Conservation (phyloP, 805 yeast genomes). For the Candida argentea region DNA sequence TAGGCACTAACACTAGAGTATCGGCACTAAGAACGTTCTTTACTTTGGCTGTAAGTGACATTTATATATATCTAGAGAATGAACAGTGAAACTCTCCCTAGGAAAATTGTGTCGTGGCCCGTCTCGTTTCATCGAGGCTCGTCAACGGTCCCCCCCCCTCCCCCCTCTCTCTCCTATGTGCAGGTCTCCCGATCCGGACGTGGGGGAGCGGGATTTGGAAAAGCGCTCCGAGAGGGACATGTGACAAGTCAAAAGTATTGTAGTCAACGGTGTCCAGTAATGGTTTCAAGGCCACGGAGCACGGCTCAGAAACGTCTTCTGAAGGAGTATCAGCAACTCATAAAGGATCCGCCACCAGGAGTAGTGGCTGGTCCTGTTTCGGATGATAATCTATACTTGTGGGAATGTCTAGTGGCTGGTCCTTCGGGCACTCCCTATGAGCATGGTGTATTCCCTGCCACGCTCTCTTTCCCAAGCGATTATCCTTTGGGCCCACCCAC, state of each 20-base stretch:
- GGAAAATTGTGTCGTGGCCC: no score
- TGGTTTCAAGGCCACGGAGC: constrained; percentile 19
- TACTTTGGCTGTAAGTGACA: constrained; percentile 43
- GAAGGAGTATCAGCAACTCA: constrained; percentile 81
- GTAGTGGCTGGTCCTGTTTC: constrained; percentile 84
- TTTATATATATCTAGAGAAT: no score
- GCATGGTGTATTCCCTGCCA: constrained; percentile 79
- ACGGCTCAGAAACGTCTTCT: constrained; percentile 83
- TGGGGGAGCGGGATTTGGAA: no score
- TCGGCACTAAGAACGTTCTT: constrained; percentile 65
- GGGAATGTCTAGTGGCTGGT: constrained; percentile 83
- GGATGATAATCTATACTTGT: constrained; percentile 62
- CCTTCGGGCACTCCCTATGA: constrained; percentile 80
- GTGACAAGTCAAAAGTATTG: no score
- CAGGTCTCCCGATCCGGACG: no score
- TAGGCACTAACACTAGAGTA: constrained; percentile 51
- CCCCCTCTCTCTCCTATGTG: no score
- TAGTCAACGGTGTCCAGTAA: no score
- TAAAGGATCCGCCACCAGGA: constrained; percentile 88
- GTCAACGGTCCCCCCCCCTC: no score
- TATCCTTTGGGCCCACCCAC: constrained; percentile 80
- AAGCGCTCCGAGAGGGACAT: no score
- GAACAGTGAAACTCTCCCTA: no score
- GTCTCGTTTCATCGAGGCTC: no score
- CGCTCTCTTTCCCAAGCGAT: constrained; percentile 61